phyloP scores from a whole-genome alignment of 2,329 filamentous ascomycete species.

The Mollisia scopiformis region DNA sequence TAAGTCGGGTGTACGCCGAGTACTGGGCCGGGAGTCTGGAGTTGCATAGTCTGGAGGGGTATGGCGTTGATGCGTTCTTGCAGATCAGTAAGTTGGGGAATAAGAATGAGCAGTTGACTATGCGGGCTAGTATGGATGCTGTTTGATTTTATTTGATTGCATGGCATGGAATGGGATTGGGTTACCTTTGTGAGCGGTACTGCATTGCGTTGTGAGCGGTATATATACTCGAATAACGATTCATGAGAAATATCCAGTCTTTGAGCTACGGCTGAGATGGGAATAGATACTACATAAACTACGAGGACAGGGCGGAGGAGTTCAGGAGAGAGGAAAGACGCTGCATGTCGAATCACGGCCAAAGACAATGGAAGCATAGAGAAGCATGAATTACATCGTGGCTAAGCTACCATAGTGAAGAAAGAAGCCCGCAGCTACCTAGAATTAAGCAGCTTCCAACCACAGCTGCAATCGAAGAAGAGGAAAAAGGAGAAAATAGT shows the following conservation, averaged over 20 bases:
- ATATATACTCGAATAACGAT: not conserved
- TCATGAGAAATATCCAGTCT: too few relatives aligned
- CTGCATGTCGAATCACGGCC: not conserved
- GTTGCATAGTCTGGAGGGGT: constrained; percentile 90
- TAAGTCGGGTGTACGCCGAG: constrained; percentile 94
- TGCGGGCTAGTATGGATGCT: constrained; percentile 76
- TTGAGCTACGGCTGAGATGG: not conserved
- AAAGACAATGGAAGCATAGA: constrained; percentile 2
- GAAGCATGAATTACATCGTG: constrained; percentile 40
- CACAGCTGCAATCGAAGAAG: constrained; percentile 11
- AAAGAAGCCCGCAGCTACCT: constrained; percentile 26
- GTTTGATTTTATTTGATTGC: too few relatives aligned
- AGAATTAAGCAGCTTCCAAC: constrained; percentile 28
- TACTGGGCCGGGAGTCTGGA: constrained; percentile 96
- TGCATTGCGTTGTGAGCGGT: not conserved
- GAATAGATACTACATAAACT: not conserved
- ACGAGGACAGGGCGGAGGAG: not conserved
- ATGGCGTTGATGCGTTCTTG: constrained; percentile 93
- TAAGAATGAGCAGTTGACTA: constrained; percentile 93
- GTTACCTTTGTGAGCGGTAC: not conserved
- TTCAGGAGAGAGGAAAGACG: not conserved
- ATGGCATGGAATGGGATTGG: too few relatives aligned
- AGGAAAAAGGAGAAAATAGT: constrained; percentile 31
- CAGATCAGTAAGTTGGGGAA: constrained; percentile 97
- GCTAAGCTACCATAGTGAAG: constrained; percentile 34